A percentile compares a stretch with the other conserved stretches of the same genome.
Conservation (phyloP, 768 basidiomycete species). For the Russula dissimulans region DNA sequence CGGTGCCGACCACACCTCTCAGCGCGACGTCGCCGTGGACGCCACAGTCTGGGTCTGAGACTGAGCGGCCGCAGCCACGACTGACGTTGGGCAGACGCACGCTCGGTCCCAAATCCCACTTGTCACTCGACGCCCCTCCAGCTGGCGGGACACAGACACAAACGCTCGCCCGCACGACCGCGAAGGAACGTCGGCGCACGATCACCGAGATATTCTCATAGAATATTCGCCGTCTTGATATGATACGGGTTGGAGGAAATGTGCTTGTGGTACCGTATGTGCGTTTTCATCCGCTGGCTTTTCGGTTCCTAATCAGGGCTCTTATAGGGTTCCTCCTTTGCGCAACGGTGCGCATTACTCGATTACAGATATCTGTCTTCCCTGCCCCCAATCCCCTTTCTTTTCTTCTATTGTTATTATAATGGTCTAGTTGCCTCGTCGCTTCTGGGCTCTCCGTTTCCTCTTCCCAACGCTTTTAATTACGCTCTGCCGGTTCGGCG, state of each 20-base stretch:
- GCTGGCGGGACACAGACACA: conserved; percentile 26
- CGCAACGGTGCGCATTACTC: neutral
- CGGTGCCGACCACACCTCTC: conserved; percentile 24
- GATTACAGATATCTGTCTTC: neutral
- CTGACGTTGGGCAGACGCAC: conserved; percentile 26
- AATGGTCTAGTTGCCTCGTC: conserved; percentile 1
- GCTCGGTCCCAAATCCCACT: conserved; percentile 32
- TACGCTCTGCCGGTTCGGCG: neutral
- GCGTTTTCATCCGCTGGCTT: neutral
- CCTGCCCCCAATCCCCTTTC: neutral
- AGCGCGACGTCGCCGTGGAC: conserved; percentile 31
- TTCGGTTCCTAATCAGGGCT: neutral
- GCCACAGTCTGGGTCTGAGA: conserved; percentile 39
- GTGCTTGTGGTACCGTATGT: conserved; percentile 2
- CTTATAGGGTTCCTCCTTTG: neutral
- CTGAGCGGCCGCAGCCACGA: conserved; percentile 38
- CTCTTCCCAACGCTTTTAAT: conserved; percentile 1
- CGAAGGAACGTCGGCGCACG: conserved; percentile 38
- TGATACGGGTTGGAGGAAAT: neutral
- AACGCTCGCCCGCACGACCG: conserved; percentile 29
- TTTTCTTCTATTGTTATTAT: conserved; percentile 19
- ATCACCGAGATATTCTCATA: conserved; percentile 42
- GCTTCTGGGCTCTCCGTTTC: conserved; percentile 9
- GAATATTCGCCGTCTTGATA: neutral
- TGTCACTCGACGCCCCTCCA: conserved; percentile 35